phyloP scores from a whole-genome alignment of 768 basidiomycete species.

The Boletus vermiculosoides region DNA sequence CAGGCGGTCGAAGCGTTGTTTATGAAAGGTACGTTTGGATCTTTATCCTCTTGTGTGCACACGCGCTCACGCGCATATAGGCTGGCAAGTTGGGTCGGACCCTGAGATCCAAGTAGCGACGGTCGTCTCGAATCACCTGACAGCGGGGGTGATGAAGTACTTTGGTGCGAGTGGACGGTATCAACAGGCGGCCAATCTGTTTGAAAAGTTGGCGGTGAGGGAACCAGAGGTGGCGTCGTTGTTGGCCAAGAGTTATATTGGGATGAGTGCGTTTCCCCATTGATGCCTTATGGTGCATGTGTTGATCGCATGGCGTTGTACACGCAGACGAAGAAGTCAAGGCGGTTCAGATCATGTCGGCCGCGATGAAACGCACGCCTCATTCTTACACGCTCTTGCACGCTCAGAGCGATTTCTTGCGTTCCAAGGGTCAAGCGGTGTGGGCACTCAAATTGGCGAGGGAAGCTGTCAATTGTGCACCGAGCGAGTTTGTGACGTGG shows the following conservation, averaged over 20 bases:
- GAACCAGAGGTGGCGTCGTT: slow-evolving; percentile 90
- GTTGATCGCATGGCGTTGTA: neutral
- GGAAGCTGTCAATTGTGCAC: slow-evolving; percentile 97
- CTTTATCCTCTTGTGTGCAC: neutral
- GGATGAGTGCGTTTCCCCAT: slow-evolving; percentile 79
- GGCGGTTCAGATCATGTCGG: slow-evolving; percentile 89
- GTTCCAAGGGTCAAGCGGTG: slow-evolving; percentile 76
- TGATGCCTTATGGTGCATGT: neutral
- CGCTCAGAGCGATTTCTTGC: slow-evolving; percentile 90
- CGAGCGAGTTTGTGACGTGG: slow-evolving; percentile 99
- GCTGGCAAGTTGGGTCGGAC: slow-evolving; percentile 98
- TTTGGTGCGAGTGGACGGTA: slow-evolving; percentile 90
- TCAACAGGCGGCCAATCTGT: slow-evolving; percentile 87
- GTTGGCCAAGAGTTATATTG: slow-evolving; percentile 87
- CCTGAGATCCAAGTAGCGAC: slow-evolving; percentile 99
- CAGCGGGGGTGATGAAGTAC: slow-evolving; percentile 93
- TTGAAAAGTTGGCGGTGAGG: slow-evolving; percentile 81
- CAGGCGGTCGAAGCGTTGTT: slow-evolving; percentile 89
- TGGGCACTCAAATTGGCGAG: slow-evolving; percentile 92
- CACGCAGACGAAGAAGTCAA: slow-evolving; percentile 93
- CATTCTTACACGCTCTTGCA: slow-evolving; percentile 95
- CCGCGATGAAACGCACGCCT: slow-evolving; percentile 79
- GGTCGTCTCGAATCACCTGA: slow-evolving; percentile 93
- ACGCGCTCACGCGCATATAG: slow-evolving; percentile 38
- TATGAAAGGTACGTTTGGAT: slow-evolving; percentile 57